phyloP scores from a whole-genome alignment of 805 yeast genomes.

The Yarrowia keelungensis region DNA sequence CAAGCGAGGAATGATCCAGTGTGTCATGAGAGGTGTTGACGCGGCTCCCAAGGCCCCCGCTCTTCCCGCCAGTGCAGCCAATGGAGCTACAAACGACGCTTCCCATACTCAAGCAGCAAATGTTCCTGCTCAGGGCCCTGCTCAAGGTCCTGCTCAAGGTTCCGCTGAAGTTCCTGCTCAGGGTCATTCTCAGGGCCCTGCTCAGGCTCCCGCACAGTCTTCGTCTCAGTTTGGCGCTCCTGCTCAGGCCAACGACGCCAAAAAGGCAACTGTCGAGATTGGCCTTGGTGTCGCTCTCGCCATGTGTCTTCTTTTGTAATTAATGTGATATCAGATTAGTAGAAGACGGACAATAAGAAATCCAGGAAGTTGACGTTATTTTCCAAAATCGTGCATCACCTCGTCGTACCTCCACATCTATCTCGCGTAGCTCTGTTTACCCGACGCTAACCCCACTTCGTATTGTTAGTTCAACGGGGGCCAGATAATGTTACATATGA shows the following conservation, averaged over 20 bases:
- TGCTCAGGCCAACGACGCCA: slow-evolving; percentile 13
- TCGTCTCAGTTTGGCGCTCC: neutral
- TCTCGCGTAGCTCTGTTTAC: too few relatives aligned
- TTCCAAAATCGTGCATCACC: too few relatives aligned
- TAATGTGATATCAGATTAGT: neutral
- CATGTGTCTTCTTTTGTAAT: slow-evolving; percentile 11
- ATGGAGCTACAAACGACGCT: too few relatives aligned
- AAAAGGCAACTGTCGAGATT: neutral
- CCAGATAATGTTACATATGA: too few relatives aligned
- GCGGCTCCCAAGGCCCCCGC: neutral
- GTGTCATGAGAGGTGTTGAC: slow-evolving; percentile 19
- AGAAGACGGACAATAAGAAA: too few relatives aligned
- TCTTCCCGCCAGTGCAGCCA: neutral
- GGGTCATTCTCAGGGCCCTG: neutral
- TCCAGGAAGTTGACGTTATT: too few relatives aligned
- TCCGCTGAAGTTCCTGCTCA: neutral
- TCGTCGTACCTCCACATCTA: too few relatives aligned
- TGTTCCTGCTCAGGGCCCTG: neutral
- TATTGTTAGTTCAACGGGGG: too few relatives aligned
- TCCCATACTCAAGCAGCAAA: too few relatives aligned
- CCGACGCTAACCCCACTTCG: too few relatives aligned
- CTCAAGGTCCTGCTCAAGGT: neutral
- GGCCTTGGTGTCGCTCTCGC: slow-evolving; percentile 2
- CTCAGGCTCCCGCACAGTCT: neutral
- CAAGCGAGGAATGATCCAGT: slow-evolving; percentile 10